Evolutionary conservation across 1,284 basidiomycete genomes (phyloP).

Genomic region (Malassezia slooffiae): DNA sequence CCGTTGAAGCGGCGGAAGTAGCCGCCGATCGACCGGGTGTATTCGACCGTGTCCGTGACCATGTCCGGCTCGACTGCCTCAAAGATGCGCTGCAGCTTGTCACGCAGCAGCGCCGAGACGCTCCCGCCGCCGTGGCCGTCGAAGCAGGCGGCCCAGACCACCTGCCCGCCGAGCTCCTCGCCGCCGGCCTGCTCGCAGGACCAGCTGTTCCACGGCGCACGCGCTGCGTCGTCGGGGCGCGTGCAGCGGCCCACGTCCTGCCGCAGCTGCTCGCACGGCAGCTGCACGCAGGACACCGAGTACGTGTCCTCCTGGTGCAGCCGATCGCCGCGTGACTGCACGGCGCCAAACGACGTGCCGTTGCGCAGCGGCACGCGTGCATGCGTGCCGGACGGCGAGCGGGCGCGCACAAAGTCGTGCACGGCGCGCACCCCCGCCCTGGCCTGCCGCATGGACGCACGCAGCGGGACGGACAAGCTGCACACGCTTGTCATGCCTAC

Average conservation of each 20-base stretch:
- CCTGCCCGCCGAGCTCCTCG: conserved; percentile 34
- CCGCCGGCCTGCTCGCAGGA: conserved; percentile 27
- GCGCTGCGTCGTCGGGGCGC: conserved; percentile 13
- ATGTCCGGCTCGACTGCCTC: conserved; percentile 30
- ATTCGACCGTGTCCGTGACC: conserved; percentile 40
- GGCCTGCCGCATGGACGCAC: too few species aligned
- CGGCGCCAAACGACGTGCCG: conserved; percentile 12
- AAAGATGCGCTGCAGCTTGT: conserved; percentile 33
- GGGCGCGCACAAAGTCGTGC: conserved; percentile 13
- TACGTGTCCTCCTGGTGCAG: conserved; percentile 39
- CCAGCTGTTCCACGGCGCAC: conserved; percentile 20
- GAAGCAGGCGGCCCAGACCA: conserved; percentile 44
- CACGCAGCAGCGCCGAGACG: conserved; percentile 30
- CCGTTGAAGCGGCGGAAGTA: conserved; percentile 41
- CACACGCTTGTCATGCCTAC: background rate
- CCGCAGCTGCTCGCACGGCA: conserved; percentile 26
- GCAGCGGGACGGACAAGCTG: background rate
- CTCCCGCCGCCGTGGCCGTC: conserved; percentile 41
- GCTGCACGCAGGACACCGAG: conserved; percentile 32
- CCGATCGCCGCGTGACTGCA: conserved; percentile 26
- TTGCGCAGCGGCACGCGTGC: conserved; percentile 15
- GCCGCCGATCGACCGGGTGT: conserved; percentile 36
- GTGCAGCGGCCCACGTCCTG: conserved; percentile 21
- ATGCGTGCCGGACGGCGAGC: background rate
- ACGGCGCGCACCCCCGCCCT: background rate